Percentiles rank a stretch among this genome's conserved stretches.
phyloP scores from a whole-genome alignment of 2,329 filamentous ascomycete species.

The Mariannaea elegans region DNA sequence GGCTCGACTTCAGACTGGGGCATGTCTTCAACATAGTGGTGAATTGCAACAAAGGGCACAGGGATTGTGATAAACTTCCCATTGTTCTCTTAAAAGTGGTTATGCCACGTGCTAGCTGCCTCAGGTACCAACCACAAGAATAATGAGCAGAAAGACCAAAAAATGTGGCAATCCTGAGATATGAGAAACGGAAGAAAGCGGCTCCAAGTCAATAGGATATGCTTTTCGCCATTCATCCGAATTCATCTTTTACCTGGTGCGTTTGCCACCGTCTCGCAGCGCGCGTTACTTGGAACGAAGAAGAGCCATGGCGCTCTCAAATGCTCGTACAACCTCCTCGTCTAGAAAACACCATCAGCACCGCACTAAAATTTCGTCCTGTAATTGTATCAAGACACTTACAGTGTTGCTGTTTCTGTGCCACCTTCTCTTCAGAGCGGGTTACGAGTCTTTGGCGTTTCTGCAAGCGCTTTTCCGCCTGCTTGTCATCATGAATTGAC shows the following conservation, averaged over 20 bases:
- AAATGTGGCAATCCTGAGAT: neutral
- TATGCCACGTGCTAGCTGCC: slow-evolving; percentile 35
- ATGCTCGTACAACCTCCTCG: slow-evolving; percentile 67
- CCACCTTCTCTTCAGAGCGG: slow-evolving; percentile 75
- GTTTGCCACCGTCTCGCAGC: neutral
- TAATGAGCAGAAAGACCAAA: neutral
- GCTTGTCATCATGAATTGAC: slow-evolving; percentile 75
- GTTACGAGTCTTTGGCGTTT: slow-evolving; percentile 82
- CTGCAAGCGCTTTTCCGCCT: slow-evolving; percentile 80
- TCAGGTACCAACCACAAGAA: slow-evolving; percentile 8
- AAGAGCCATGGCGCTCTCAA: slow-evolving; percentile 68
- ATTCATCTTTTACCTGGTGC: neutral
- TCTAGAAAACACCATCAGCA: slow-evolving; percentile 42
- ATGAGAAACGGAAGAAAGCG: neutral
- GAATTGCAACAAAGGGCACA: too few relatives aligned
- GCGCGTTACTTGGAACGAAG: slow-evolving; percentile 49
- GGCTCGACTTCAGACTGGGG: too few relatives aligned
- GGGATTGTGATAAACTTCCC: too few relatives aligned
- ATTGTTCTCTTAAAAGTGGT: too few relatives aligned
- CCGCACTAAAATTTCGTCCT: neutral
- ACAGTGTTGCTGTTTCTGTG: slow-evolving; percentile 84
- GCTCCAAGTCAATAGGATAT: neutral
- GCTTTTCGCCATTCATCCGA: neutral
- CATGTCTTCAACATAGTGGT: too few relatives aligned
- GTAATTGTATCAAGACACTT: slow-evolving; percentile 46